Evolutionary conservation across 441 rosid genomes (phyloP).

Genomic region (Raphanus hybrid): DNA sequence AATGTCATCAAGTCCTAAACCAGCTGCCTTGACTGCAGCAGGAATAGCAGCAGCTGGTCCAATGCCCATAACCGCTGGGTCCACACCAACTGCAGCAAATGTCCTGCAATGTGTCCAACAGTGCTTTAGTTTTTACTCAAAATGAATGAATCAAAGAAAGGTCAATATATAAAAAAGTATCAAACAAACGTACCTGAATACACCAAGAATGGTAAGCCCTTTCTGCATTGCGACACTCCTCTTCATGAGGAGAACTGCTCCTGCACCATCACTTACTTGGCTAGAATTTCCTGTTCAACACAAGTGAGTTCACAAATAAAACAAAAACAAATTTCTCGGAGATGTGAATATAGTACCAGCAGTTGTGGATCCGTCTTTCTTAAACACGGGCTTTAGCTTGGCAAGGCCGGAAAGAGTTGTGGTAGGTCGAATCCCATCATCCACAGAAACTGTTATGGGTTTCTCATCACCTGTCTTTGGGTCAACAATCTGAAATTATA

Average conservation of each 20-base stretch:
- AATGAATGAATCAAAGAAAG: slow-evolving; percentile 6
- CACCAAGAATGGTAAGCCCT: slow-evolving; percentile 82
- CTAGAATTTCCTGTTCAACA: slow-evolving; percentile 73
- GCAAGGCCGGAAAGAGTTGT: slow-evolving; percentile 61
- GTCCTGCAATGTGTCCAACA: slow-evolving; percentile 53
- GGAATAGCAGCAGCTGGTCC: slow-evolving; percentile 97
- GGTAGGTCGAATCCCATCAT: slow-evolving; percentile 85
- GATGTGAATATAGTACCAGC: slow-evolving; percentile 60
- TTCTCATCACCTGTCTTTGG: slow-evolving; percentile 81
- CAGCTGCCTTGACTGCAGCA: slow-evolving; percentile 85
- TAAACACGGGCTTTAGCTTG: slow-evolving; percentile 75
- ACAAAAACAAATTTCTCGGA: background rate
- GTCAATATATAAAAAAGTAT: slow-evolving; percentile 1
- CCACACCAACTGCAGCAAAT: slow-evolving; percentile 89
- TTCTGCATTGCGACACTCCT: slow-evolving; percentile 75
- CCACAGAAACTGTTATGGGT: slow-evolving; percentile 63
- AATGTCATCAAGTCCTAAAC: slow-evolving; percentile 71
- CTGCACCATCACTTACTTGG: slow-evolving; percentile 93
- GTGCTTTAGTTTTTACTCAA: slow-evolving; percentile 1
- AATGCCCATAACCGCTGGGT: slow-evolving; percentile 91
- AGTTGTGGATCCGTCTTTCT: slow-evolving; percentile 83
- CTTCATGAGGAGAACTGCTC: slow-evolving; percentile 88
- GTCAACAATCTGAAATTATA: slow-evolving; percentile 65
- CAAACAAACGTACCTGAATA: slow-evolving; percentile 62
- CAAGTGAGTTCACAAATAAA: slow-evolving; percentile 12